phyloP scores from a whole-genome alignment of 179 eudicot species.

The Silene noctiflora region DNA sequence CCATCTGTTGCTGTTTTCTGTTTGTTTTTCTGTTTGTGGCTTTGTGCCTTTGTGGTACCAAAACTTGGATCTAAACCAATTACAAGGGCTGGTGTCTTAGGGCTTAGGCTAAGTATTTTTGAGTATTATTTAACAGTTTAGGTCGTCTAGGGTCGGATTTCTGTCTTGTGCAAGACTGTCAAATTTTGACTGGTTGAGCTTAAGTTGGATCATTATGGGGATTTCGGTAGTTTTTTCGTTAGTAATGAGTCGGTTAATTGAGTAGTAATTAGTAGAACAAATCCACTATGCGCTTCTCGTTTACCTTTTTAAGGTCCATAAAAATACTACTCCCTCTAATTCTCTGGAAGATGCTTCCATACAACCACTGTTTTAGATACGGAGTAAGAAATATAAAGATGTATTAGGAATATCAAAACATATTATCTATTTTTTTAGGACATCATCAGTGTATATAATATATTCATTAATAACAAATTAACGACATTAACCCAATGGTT shows the following conservation, averaged over 20 bases:
- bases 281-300: neutral
- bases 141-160: neutral
- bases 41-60: slow-evolving; percentile 3
- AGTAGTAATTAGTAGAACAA: neutral
- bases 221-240: neutral
- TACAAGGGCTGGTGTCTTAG: neutral
- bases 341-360: too few species aligned
- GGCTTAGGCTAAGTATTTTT: neutral
- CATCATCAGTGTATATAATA: too few species aligned
- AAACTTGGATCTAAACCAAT: neutral
- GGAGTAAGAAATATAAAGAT: too few species aligned
- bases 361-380: too few species aligned
- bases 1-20: neutral
- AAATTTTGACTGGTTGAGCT: neutral
- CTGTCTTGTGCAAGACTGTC: neutral
- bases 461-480: too few species aligned
- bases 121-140: neutral
- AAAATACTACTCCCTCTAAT: too few species aligned
- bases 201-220: neutral
- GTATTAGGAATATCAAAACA: too few species aligned
- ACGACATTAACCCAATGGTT: too few species aligned
- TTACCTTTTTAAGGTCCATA: too few species aligned
- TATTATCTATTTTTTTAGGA: too few species aligned
- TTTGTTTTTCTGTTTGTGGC: neutral
- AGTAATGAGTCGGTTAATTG: neutral